Conservation (phyloP, 495 filamentous ascomycete genomes). For the Viridothelium virens region DNA sequence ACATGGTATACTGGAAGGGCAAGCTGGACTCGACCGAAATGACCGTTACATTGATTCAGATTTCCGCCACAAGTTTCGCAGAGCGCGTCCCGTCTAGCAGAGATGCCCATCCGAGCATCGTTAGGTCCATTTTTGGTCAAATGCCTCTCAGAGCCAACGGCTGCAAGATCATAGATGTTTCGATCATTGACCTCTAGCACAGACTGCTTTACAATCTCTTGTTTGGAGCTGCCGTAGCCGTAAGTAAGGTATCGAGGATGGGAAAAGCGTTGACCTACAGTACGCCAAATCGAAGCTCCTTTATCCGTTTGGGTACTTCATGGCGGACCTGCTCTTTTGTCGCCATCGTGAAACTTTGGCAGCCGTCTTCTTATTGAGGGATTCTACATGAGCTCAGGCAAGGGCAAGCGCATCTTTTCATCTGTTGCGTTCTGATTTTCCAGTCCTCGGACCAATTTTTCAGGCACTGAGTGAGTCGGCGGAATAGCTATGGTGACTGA, state of each 20-base stretch:
- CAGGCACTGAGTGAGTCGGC: no score
- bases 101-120: constrained; percentile 83
- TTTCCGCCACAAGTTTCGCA: constrained; percentile 77
- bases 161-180: constrained; percentile 78
- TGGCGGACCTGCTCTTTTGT: constrained; percentile 85
- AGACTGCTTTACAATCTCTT: constrained; percentile 89
- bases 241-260: constrained; percentile 15
- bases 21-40: constrained; percentile 87
- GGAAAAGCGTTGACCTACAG: constrained; percentile 46
- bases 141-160: constrained; percentile 44
- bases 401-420: no score
- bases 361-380: no score
- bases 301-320: constrained; percentile 79
- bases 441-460: no score
- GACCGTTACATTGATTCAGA: constrained; percentile 77
- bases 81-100: constrained; percentile 53
- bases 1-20: constrained; percentile 90
- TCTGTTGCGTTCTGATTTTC: no score
- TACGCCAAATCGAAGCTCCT: constrained; percentile 87
- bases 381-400: no score
- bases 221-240: constrained; percentile 54
- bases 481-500: no score
- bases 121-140: constrained; percentile 74
- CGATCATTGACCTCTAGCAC: constrained; percentile 87
- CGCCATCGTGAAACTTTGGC: no score